Evolutionary conservation across 371 early-diverging fungal species (phyloP), one percentile per base, ranked within the genome.

Genomic region (Parasitella parasitica): DNA sequence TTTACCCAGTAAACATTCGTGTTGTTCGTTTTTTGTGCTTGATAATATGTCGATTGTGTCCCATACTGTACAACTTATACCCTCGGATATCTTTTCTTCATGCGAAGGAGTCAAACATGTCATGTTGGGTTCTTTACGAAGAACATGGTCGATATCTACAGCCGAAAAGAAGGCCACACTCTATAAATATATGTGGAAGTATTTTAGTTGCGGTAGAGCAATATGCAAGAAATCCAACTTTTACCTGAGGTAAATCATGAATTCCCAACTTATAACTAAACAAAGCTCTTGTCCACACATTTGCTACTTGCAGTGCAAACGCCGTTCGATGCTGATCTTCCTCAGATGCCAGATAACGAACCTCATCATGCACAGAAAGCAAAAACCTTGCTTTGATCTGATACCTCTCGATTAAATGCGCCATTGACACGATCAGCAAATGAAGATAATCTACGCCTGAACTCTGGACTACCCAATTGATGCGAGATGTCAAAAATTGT

Each of bases 381-480:
- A 94, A 85, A 62, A 97, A 94, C 8, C 97, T 80, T 18, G 91
- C 92, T 30, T 91, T 67, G 50, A 98, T 94, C 0, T 82, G 59
- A 62, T 95, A 87, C 36, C 87, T 80, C 6, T 86, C 73, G 43
- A 91, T 87, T 57, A 98, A 71, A 66, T 97, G 93, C 24, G 85
- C 71, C 94, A 97, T 94, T 20, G 94, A 87, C 0, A 91, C 92
- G 35, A 98, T 79, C n/a, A 98, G 79, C 59, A 98, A 70, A 70
- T 98, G 98, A 20, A 98, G 74, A 64, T 98, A 98, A 67, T 98
- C 98, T n/a, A 97, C 98, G 22, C 97, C 99, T 0, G 95, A 95
- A n/a, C 96, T 96, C 70, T 98, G 99, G 0, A 98, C 98, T 1
- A 91, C 96, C 99, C 99, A 98, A 71, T 98, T 98, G 54, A 97